Percentiles rank a stretch among this genome's conserved stretches.
Evolutionary conservation across 2,329 filamentous ascomycete species (phyloP).

Genomic region (Fusarium sp.): DNA sequence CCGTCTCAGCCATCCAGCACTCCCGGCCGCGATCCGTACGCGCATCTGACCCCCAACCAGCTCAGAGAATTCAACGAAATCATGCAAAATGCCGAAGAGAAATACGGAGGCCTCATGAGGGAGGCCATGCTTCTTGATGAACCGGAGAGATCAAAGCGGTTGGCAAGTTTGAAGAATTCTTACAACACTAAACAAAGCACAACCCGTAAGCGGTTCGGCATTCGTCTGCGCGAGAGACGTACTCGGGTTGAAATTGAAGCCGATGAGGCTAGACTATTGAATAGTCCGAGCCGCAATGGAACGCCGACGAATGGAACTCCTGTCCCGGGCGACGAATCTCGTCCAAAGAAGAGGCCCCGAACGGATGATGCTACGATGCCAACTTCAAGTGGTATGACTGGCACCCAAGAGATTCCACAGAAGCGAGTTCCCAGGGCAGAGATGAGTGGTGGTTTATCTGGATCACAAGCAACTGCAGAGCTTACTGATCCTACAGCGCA

Average conservation of each 20-base stretch:
- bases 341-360: conserved; percentile 45
- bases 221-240: conserved; percentile 63
- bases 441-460: conserved; percentile 54
- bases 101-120: conserved; percentile 58
- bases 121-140: conserved; percentile 56
- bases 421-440: conserved; percentile 50
- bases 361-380: conserved; percentile 19
- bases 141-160: conserved; percentile 48
- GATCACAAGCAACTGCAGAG: conserved; percentile 54
- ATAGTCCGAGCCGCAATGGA: conserved; percentile 24
- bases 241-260: conserved; percentile 61
- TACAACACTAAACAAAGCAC: conserved; percentile 68
- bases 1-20: conserved; percentile 10
- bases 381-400: not conserved
- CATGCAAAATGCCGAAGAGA: conserved; percentile 50
- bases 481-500: conserved; percentile 53
- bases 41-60: conserved; percentile 55
- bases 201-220: conserved; percentile 70
- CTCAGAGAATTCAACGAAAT: conserved; percentile 45
- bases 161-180: conserved; percentile 63
- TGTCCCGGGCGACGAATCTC: conserved; percentile 14
- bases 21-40: conserved; percentile 57
- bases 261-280: conserved; percentile 56
- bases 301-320: conserved; percentile 19
- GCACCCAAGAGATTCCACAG: conserved; percentile 33